phyloP scores from a whole-genome alignment of 495 filamentous ascomycete species.

The Penicillium lagena region DNA sequence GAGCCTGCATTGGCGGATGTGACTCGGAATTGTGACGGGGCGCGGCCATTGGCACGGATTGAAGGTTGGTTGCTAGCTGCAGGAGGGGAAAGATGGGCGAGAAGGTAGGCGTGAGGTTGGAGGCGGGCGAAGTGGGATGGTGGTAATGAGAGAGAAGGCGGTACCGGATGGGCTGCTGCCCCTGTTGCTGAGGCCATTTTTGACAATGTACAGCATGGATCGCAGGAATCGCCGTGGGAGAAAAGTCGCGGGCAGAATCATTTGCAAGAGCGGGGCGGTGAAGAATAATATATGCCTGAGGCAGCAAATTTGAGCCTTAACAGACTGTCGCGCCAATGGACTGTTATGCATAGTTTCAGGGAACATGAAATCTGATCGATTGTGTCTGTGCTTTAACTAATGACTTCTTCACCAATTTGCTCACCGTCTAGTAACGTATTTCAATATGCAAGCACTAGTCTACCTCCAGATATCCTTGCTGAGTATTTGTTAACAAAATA shows the following conservation, averaged over 20 bases:
- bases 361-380: too few relatives aligned
- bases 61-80: slow-evolving; percentile 46
- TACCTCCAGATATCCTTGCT: too few relatives aligned
- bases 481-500: too few relatives aligned
- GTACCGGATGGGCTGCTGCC: slow-evolving; percentile 14
- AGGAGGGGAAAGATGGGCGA: slow-evolving; percentile 71
- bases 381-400: too few relatives aligned
- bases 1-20: slow-evolving; percentile 70
- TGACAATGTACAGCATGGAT: not conserved
- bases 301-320: not conserved
- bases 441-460: too few relatives aligned
- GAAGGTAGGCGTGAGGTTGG: slow-evolving; percentile 81
- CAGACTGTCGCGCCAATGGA: too few relatives aligned
- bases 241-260: slow-evolving; percentile 32
- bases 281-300: not conserved
- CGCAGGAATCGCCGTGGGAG: slow-evolving; percentile 1
- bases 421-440: too few relatives aligned
- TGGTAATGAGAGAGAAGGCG: slow-evolving; percentile 60
- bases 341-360: too few relatives aligned
- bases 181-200: slow-evolving; percentile 22
- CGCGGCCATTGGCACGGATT: slow-evolving; percentile 72
- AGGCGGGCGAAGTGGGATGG: slow-evolving; percentile 82
- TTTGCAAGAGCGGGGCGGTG: slow-evolving; percentile 1
- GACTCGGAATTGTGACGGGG: slow-evolving; percentile 58
- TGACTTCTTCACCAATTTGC: too few relatives aligned